Percentiles rank a stretch among this genome's conserved stretches.
Evolutionary conservation across 2,329 filamentous ascomycete genomes (phyloP).

Genomic region (Beauveria asiatica): DNA sequence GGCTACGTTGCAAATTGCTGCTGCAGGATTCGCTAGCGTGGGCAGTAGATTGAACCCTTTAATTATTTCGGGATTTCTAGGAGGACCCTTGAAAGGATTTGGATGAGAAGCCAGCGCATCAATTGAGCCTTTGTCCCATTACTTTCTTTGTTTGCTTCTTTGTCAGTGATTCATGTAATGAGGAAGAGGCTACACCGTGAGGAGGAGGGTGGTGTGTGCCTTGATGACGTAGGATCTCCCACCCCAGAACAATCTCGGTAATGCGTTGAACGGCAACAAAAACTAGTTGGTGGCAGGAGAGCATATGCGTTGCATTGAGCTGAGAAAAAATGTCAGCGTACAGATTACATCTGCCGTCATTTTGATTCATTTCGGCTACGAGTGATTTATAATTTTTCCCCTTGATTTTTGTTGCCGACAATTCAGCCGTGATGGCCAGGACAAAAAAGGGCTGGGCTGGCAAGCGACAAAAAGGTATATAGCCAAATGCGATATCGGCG

Average conservation of each 20-base stretch:
- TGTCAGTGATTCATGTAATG: background rate
- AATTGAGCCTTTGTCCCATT: background rate
- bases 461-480: background rate
- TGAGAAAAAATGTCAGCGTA: background rate
- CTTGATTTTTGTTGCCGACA: background rate
- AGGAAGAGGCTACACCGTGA: background rate
- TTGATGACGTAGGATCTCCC: background rate
- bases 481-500: slow-evolving; percentile 1
- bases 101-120: background rate
- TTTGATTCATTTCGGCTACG: slow-evolving; percentile 4
- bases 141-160: background rate
- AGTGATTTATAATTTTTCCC: background rate
- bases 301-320: background rate
- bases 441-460: background rate
- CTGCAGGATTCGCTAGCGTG: background rate
- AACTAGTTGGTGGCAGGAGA: too few relatives aligned
- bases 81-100: background rate
- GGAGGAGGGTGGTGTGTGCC: background rate
- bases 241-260: background rate
- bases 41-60: background rate
- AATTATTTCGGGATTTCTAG: background rate
- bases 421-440: background rate
- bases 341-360: background rate
- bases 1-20: slow-evolving; percentile 8
- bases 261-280: background rate